Percentiles rank a stretch among this genome's conserved stretches.
phyloP scores from a whole-genome alignment of 164 flowering plant species.

The Piper longum region DNA sequence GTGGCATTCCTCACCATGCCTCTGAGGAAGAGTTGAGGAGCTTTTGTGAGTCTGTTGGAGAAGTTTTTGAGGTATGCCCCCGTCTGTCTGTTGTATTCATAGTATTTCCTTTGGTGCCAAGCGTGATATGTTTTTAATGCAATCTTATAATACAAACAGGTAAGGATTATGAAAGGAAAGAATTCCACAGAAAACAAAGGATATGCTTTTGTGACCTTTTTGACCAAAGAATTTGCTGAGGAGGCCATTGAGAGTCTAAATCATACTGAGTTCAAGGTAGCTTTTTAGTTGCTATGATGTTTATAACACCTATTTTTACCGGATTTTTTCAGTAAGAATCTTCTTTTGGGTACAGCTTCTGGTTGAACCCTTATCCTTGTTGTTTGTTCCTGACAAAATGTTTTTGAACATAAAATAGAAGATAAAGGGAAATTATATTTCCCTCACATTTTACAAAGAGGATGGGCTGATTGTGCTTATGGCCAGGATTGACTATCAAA shows the following conservation, averaged over 20 bases:
- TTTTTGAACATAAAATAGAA: too few species aligned
- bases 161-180: constrained; percentile 70
- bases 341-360: background rate
- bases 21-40: constrained; percentile 52
- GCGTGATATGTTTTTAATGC: background rate
- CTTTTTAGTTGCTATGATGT: background rate
- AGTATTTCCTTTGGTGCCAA: background rate
- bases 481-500: too few species aligned
- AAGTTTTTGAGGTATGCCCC: constrained; percentile 54
- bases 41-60: constrained; percentile 64
- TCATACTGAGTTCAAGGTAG: constrained; percentile 60
- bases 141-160: constrained; percentile 24
- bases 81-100: background rate
- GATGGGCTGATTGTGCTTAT: too few species aligned
- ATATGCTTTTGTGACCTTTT: constrained; percentile 76
- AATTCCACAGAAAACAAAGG: constrained; percentile 66
- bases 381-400: too few species aligned
- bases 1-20: constrained; percentile 60
- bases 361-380: background rate
- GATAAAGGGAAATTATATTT: too few species aligned
- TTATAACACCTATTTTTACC: background rate
- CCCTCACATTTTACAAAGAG: too few species aligned
- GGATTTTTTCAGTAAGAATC: background rate
- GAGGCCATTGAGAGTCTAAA: constrained; percentile 65
- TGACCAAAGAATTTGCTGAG: constrained; percentile 57